Base-by-base conservation (phyloP, 495 filamentous ascomycete genomes). In the Lepidopterella palustris region DNA sequence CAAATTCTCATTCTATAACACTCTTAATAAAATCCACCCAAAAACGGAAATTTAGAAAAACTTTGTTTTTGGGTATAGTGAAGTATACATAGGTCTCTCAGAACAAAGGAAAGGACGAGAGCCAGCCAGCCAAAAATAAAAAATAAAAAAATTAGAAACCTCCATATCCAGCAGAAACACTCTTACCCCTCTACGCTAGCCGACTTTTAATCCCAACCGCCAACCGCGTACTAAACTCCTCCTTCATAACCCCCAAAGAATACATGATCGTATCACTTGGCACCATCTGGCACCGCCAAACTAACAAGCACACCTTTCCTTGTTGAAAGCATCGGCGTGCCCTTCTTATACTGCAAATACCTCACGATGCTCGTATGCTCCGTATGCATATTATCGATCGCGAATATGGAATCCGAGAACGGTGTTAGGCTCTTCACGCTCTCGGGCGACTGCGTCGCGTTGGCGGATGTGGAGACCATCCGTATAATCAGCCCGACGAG, bases 401-500 rank as follows among this genome's bases (percentile, higher is more conserved):
- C 52, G 25, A 67, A 64, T 27, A 55, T 56, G 57, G 51, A 39
- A 4, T 62, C 45, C 13, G 40, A 21, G 18, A 56, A 58, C 25
- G 51, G 42, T 18, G 64, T 28, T 13, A 35, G 24, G n/a, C 20
- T n/a, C 35, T 49, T 49, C 28, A 11, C 29, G 15, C 53, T 49
- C 3, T 45, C 28, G 42, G 50, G 56, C 23, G 63, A 45, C 21
- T 57, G 21, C 9, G 59, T 60, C 45, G 20, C 70, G 68, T 29
- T 50, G 21, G 47, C 61, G 0, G 68, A 64, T 8, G 76, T 59
- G 71, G 73, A 76, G 50, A 75, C 74, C 0, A 68, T 66, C 79
- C 80, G 83, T 5, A 82, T 64, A 56, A 80, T 73, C 29, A 82
- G 67, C 5, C 73, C 73, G 1, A 73, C 79, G 9, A 80, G 75